phyloP scores from a whole-genome alignment of 2,329 filamentous ascomycete genomes.

The Clathrospora elynae region DNA sequence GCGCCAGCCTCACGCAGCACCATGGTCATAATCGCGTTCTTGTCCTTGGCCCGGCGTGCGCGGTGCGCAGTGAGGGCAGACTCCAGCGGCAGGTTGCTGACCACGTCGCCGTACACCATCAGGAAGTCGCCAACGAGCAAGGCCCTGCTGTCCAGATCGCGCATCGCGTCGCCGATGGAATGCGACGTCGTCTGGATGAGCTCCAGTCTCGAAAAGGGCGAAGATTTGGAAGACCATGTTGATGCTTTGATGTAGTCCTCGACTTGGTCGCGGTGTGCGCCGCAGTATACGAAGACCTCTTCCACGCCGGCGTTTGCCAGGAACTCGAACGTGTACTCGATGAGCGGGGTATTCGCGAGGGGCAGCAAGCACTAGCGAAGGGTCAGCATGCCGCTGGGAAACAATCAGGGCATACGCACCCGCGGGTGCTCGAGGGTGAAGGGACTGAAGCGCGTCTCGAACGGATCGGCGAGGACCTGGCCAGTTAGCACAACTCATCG shows the following conservation, averaged over 20 bases:
- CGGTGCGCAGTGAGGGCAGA: conserved; percentile 77
- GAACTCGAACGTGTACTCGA: conserved; percentile 97
- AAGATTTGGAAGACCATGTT: conserved; percentile 73
- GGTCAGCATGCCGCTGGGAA: conserved; percentile 26
- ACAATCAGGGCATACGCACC: conserved; percentile 58
- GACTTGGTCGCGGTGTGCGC: conserved; percentile 82
- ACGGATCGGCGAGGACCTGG: conserved; percentile 89
- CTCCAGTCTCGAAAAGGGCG: conserved; percentile 79
- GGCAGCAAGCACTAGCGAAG: conserved; percentile 79
- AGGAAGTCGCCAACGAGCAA: conserved; percentile 90
- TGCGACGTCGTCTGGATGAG: conserved; percentile 86
- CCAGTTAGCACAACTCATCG: conserved; percentile 22
- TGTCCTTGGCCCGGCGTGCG: conserved; percentile 78
- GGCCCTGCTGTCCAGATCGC: conserved; percentile 85
- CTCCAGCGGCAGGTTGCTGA: conserved; percentile 88
- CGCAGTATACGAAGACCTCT: conserved; percentile 90
- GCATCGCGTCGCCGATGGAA: conserved; percentile 91
- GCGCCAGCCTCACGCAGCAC: conserved; percentile 78
- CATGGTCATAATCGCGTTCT: conserved; percentile 98
- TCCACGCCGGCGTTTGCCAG: conserved; percentile 94
- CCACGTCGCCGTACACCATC: conserved; percentile 87
- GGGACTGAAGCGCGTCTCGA: conserved; percentile 87
- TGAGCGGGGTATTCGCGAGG: conserved; percentile 88
- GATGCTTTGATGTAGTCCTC: conserved; percentile 84
- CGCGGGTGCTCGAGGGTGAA: conserved; percentile 88